Base-by-base conservation (phyloP, 2,329 filamentous ascomycete species). In the Acephala macrosclerotiorum region DNA sequence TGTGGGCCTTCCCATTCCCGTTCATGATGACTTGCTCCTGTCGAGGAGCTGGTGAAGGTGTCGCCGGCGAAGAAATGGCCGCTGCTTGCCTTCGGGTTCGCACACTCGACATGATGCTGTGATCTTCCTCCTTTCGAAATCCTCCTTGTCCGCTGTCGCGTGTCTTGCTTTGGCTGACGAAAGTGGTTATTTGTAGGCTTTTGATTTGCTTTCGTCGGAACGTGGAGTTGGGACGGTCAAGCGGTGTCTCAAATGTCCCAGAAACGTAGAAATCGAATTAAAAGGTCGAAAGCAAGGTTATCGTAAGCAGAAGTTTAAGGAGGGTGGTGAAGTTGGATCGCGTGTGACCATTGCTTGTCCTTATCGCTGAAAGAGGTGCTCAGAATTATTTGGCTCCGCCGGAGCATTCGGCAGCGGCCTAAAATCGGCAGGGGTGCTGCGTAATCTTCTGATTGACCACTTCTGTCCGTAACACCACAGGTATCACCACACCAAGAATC, bases 1-100 rank as follows among this genome's bases (percentile, higher is more conserved):
- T 70, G 59, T 77, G 73, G 60, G 78, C 79, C 64, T 78, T 76
- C 61, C 81, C 80, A 70, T 85, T 85, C 66, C 81, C 83, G 68
- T 84, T 84, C 74, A 80, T 77, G 58, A 74, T 57, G 14, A 53
- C 68, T 63, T 72, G 66, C 22, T 68, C 67, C 59, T 64, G 65
- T 65, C 66, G 63, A 8, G 70, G 65, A 38, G 66, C 71, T 57
- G 73, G 71, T 14, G 73, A 72, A 26, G 74, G 72, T 29, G 73
- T 75, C 6, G 70, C 65, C 22, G 74, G 74, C 40, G 67, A 69
- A 49, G 75, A 71, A 22, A 70, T 65, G 18, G 73, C 69, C 60
- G 75, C 71, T 8, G 74, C 74, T 69, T 77, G 75, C 49, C 74
- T 72, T 47, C 75, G 65, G 4, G 75, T 75, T 65, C 72, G 72